Percentiles rank a stretch among this genome's conserved stretches.
These are phyloP conservation scores for Dictyostelium brefeldianum DNA, from an alignment of 78 protist species.

Conservation along the genomic window DNA sequence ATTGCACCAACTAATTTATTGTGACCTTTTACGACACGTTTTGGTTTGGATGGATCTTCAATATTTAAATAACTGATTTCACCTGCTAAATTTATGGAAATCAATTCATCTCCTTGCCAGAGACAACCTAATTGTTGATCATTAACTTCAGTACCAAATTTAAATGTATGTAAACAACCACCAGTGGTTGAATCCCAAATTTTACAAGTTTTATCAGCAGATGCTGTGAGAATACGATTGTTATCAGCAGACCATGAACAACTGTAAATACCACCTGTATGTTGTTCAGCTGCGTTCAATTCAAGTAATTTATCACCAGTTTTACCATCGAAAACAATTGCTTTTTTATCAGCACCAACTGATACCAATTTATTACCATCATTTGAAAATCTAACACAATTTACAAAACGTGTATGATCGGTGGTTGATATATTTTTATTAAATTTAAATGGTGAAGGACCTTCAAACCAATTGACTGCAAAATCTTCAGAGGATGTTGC, in stretches of 20 bases:
- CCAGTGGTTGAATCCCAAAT: constrained; percentile 88
- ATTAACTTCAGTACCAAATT: constrained; percentile 60
- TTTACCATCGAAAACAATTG: constrained; percentile 93
- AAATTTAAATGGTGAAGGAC: constrained; percentile 97
- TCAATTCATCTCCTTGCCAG: constrained; percentile 81
- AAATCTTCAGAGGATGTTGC: constrained; percentile 92
- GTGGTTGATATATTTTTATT: constrained; percentile 36
- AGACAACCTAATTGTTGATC: constrained; percentile 94
- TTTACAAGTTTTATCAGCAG: constrained; percentile 93
- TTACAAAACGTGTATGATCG: constrained; percentile 88
- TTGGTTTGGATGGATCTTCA: constrained; percentile 71
- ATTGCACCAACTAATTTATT: constrained; percentile 85
- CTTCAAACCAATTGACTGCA: constrained; percentile 73
- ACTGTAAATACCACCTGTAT: constrained; percentile 88
- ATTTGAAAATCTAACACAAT: constrained; percentile 92
- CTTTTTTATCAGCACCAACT: constrained; percentile 89
- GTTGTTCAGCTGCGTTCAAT: constrained; percentile 65
- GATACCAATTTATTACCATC: constrained; percentile 81
- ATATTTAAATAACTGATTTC: constrained; percentile 79
- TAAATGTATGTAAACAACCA: constrained; percentile 58
- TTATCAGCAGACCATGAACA: constrained; percentile 83
- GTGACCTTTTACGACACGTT: constrained; percentile 89
- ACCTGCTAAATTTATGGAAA: constrained; percentile 88
- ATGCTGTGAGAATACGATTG: constrained; percentile 85
- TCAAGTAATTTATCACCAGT: constrained; percentile 89